A percentile compares a stretch with the other conserved stretches of the same genome.
These are phyloP conservation scores for Phytophthora palmivora DNA, from an alignment of 352 stramenopile genomes.

Conservation along the genomic window DNA sequence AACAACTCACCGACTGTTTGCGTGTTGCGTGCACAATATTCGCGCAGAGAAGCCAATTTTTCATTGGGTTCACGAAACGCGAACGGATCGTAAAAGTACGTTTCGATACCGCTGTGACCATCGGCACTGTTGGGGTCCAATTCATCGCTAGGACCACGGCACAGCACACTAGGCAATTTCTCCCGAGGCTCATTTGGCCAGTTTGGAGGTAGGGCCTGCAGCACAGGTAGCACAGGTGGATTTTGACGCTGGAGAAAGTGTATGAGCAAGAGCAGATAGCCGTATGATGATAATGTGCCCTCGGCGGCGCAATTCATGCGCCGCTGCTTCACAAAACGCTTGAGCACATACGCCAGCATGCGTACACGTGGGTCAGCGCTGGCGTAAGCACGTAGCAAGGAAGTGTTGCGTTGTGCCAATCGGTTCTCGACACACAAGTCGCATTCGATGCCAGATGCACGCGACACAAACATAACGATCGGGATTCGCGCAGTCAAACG, in stretches of 20 bases:
- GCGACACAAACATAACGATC: slow-evolving; percentile 97
- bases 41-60: slow-evolving; percentile 49
- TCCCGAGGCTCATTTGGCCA: slow-evolving; percentile 54
- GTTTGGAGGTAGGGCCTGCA: slow-evolving; percentile 66
- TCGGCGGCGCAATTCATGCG: slow-evolving; percentile 87
- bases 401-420: slow-evolving; percentile 97
- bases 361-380: slow-evolving; percentile 80
- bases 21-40: slow-evolving; percentile 57
- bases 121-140: slow-evolving; percentile 32
- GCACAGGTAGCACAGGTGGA: slow-evolving; percentile 71
- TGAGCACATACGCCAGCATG: slow-evolving; percentile 81
- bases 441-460: slow-evolving; percentile 69
- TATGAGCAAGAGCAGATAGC: slow-evolving; percentile 87
- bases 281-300: slow-evolving; percentile 85
- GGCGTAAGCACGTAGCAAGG: slow-evolving; percentile 94
- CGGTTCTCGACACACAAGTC: slow-evolving; percentile 96
- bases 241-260: slow-evolving; percentile 82
- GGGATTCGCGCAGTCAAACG: slow-evolving; percentile 96
- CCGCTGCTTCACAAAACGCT: slow-evolving; percentile 82
- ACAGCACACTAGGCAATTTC: slow-evolving; percentile 59
- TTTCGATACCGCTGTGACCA: slow-evolving; percentile 56
- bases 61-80: slow-evolving; percentile 54
- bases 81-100: slow-evolving; percentile 88
- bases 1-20: slow-evolving; percentile 70
- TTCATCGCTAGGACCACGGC: slow-evolving; percentile 56